Evolutionary conservation across 2,329 filamentous ascomycete genomes (phyloP).

Genomic region (Verticillium alfalfae): DNA sequence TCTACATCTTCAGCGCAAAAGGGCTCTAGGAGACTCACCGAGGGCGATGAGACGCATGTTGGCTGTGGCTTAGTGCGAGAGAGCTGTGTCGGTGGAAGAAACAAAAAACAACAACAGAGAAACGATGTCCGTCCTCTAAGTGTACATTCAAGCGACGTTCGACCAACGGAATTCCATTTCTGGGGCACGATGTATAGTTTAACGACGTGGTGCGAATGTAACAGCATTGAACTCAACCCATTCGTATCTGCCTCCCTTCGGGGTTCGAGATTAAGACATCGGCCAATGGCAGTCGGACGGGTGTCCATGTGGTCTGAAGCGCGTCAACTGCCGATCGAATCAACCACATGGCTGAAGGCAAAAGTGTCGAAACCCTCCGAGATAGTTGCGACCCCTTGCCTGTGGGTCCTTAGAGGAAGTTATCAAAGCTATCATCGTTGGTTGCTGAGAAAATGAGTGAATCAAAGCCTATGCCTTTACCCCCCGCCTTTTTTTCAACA

Average conservation of each 20-base stretch:
- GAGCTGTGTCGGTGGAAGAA: neutral
- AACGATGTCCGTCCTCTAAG: neutral
- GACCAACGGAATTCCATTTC: no score
- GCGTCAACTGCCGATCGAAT: neutral
- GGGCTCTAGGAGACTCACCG: neutral
- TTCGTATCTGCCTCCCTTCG: neutral
- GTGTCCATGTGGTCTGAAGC: neutral
- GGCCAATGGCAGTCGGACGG: neutral
- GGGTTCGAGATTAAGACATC: neutral
- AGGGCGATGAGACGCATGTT: constrained; percentile 4
- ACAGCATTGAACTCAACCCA: neutral
- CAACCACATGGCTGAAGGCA: no score
- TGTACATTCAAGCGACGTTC: neutral
- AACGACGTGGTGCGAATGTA: neutral
- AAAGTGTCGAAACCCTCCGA: no score
- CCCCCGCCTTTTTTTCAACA: no score
- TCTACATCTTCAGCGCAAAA: no score
- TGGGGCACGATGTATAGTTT: neutral
- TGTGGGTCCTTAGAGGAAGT: no score
- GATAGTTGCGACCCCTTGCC: no score
- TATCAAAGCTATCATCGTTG: no score
- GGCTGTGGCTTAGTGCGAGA: neutral
- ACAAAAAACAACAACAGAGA: no score
- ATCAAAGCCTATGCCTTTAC: no score
- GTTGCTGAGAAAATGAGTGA: no score